Evolutionary conservation across 371 early-diverging fungal species (phyloP).

Genomic region (Umbelopsis sp.): DNA sequence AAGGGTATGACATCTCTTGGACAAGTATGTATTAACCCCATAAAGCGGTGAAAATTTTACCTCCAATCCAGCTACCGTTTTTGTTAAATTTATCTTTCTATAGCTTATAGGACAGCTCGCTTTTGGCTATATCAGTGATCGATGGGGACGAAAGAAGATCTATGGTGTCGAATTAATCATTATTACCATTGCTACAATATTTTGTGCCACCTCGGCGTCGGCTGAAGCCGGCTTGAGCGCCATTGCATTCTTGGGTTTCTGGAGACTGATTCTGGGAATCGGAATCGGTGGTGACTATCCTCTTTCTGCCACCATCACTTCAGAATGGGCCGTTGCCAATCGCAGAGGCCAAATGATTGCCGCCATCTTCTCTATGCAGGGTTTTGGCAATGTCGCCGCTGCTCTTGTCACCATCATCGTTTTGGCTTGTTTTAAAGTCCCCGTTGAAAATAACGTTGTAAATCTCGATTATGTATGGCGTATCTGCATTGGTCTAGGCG

Average conservation of each 20-base stretch:
- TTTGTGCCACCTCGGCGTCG: conserved; percentile 63
- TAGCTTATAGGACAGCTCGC: conserved; percentile 70
- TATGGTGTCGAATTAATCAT: conserved; percentile 70
- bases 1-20: conserved; percentile 79
- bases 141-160: conserved; percentile 68
- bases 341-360: conserved; percentile 72
- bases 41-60: neutral
- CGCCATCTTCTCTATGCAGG: conserved; percentile 77
- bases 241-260: conserved; percentile 63
- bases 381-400: conserved; percentile 68
- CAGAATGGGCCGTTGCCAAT: conserved; percentile 66
- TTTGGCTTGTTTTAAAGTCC: conserved; percentile 55
- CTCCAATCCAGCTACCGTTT: neutral
- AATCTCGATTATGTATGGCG: conserved; percentile 69
- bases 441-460: conserved; percentile 44
- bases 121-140: conserved; percentile 80
- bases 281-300: conserved; percentile 72
- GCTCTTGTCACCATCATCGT: conserved; percentile 57
- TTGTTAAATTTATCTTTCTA: neutral
- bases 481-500: conserved; percentile 53
- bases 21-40: conserved; percentile 32
- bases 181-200: conserved; percentile 56
- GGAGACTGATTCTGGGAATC: conserved; percentile 69
- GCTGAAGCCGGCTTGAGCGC: conserved; percentile 55
- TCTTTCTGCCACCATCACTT: conserved; percentile 70